Evolutionary conservation across 192 early-diverging fungal genomes (phyloP).

Genomic region (Podila epicladia): DNA sequence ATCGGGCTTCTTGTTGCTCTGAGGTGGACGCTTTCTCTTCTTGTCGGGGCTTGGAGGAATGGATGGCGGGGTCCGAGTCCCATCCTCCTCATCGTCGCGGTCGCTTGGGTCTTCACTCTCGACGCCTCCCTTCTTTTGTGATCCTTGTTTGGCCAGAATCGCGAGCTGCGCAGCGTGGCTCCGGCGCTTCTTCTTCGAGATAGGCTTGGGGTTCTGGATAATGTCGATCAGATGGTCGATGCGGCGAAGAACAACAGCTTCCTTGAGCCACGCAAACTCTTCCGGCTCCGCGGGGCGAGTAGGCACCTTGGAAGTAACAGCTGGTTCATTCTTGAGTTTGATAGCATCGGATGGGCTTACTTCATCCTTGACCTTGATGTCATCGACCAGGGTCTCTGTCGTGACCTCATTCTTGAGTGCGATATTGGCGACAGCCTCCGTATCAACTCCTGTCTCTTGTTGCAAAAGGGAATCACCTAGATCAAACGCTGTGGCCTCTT

Average conservation of each 20-base stretch:
- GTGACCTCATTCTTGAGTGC: no score
- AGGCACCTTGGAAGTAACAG: background rate
- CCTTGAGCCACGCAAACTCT: constrained; percentile 63
- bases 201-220: constrained; percentile 58
- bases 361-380: background rate
- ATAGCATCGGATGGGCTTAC: background rate
- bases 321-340: background rate
- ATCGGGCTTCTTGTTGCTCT: background rate
- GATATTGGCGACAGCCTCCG: no score
- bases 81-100: constrained; percentile 18
- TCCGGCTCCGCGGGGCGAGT: constrained; percentile 36
- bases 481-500: background rate
- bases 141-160: constrained; percentile 27
- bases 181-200: constrained; percentile 50
- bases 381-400: no score
- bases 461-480: background rate
- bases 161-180: constrained; percentile 40
- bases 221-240: constrained; percentile 63
- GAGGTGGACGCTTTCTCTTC: constrained; percentile 23
- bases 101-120: constrained; percentile 9
- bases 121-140: background rate
- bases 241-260: constrained; percentile 61
- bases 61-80: background rate
- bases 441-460: no score
- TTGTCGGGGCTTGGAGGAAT: constrained; percentile 28